phyloP scores from a whole-genome alignment of 1,284 basidiomycete species.

The Ganoderma lingzhi region DNA sequence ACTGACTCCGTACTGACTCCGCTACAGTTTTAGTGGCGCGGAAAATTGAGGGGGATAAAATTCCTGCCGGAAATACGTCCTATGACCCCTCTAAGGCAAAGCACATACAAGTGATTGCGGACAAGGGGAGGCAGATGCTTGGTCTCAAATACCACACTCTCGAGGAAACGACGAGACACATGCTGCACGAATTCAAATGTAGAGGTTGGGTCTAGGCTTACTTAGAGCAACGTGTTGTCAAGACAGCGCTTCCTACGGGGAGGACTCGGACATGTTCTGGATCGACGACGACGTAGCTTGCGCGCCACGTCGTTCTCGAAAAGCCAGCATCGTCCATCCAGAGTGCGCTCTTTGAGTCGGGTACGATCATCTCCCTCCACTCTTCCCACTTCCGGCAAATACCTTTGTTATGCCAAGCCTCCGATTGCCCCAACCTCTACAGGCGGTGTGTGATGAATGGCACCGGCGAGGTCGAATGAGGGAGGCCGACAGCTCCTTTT shows the following conservation, averaged over 20 bases:
- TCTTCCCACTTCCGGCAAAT: too few relatives aligned
- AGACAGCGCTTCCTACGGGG: too few relatives aligned
- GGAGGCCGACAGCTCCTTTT: background rate
- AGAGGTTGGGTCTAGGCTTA: constrained; percentile 22
- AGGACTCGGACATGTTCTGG: too few relatives aligned
- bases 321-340: too few relatives aligned
- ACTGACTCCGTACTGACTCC: background rate
- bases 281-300: too few relatives aligned
- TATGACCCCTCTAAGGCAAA: constrained; percentile 39
- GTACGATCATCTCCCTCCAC: too few relatives aligned
- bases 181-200: constrained; percentile 46
- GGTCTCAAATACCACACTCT: constrained; percentile 54
- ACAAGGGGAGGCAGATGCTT: constrained; percentile 52
- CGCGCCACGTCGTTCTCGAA: too few relatives aligned
- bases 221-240: background rate
- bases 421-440: too few relatives aligned
- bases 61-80: constrained; percentile 32
- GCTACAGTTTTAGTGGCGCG: constrained; percentile 4
- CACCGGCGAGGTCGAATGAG: background rate
- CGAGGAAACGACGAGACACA: constrained; percentile 50
- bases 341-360: too few relatives aligned
- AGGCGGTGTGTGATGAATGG: too few relatives aligned
- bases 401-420: too few relatives aligned
- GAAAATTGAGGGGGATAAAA: constrained; percentile 22
- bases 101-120: constrained; percentile 40